phyloP scores from a whole-genome alignment of 345 rosid species.

The Ceriops zippeliana region DNA sequence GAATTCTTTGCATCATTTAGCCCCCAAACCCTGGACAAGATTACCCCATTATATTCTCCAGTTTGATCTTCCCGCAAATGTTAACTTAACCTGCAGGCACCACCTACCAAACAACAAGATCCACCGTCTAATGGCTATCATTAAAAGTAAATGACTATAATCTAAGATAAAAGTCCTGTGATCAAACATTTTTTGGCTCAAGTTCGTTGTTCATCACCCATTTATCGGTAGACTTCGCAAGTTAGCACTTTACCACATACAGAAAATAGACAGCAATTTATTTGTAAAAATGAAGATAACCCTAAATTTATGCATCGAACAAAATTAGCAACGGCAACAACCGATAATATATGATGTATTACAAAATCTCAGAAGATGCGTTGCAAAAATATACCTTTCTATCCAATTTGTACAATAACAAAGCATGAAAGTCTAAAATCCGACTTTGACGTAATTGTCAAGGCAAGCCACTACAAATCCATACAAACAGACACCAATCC shows the following conservation, averaged over 20 bases:
- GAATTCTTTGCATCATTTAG: too few relatives aligned
- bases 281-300: not conserved
- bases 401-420: not conserved
- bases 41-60: too few relatives aligned
- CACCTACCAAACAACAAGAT: too few relatives aligned
- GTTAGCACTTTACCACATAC: not conserved
- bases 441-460: not conserved
- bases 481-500: conserved; percentile 9
- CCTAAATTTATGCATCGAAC: not conserved
- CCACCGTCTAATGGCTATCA: too few relatives aligned
- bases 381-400: not conserved
- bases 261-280: not conserved
- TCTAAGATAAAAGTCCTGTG: too few relatives aligned
- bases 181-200: not conserved
- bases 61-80: too few relatives aligned
- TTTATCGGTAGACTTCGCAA: too few relatives aligned
- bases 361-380: conserved; percentile 7
- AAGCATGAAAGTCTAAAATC: not conserved
- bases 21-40: too few relatives aligned
- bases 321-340: not conserved
- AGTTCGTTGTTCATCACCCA: not conserved
- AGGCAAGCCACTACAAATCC: not conserved
- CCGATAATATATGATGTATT: not conserved
- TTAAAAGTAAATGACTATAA: too few relatives aligned
- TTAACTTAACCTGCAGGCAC: too few relatives aligned